Conservation (phyloP, 225 moss, liverwort and hornwort genomes). For the Ulota crispa region DNA sequence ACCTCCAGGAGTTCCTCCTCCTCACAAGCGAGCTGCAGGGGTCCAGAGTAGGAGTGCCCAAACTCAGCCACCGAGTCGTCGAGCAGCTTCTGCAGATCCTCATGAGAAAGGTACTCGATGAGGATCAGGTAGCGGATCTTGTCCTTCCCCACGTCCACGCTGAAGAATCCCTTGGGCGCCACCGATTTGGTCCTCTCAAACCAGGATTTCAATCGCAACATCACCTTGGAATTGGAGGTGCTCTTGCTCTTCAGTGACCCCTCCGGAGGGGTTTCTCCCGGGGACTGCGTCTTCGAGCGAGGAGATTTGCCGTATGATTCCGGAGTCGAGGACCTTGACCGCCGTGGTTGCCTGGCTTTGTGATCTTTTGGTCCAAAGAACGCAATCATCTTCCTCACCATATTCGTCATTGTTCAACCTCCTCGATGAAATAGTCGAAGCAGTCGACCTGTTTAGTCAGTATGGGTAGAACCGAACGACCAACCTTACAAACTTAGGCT, state of each 20-base stretch:
- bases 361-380: neutral
- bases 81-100: conserved; percentile 12
- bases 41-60: neutral
- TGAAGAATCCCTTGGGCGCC: neutral
- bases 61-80: conserved; percentile 19
- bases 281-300: neutral
- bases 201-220: neutral
- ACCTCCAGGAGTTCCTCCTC: conserved; percentile 12
- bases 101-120: conserved; percentile 1
- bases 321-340: neutral
- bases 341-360: neutral
- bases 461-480: no score
- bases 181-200: neutral
- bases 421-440: no score
- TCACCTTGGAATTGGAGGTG: neutral
- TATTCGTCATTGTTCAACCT: neutral
- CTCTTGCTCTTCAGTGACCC: neutral
- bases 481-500: no score
- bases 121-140: conserved; percentile 8
- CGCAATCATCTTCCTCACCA: neutral
- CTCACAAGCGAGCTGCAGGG: conserved; percentile 4
- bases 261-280: neutral
- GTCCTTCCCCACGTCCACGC: conserved; percentile 6
- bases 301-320: neutral
- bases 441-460: no score